phyloP scores from a whole-genome alignment of 1,284 basidiomycete species.

The Papiliotrema fonsecae region DNA sequence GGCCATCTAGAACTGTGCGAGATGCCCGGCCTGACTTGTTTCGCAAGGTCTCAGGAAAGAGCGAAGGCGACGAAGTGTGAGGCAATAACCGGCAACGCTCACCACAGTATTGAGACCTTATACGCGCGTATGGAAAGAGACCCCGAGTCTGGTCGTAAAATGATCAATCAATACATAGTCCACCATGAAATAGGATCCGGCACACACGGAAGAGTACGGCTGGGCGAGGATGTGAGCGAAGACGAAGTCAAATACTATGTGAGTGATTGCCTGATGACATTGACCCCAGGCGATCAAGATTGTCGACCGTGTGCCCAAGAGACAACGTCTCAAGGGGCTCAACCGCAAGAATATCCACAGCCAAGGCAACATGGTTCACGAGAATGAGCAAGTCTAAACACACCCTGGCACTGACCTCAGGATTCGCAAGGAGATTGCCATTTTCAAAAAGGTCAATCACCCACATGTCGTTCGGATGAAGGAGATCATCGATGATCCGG shows the following conservation, averaged over 20 bases:
- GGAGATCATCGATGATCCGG: conserved; percentile 92
- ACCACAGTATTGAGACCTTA: conserved; percentile 56
- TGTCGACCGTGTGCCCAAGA: conserved; percentile 62
- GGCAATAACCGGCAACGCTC: background rate
- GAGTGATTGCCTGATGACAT: background rate
- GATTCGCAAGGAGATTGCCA: conserved; percentile 82
- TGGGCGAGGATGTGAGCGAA: conserved; percentile 58
- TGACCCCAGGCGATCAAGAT: conserved; percentile 71
- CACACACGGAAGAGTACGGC: conserved; percentile 74
- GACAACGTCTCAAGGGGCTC: conserved; percentile 57
- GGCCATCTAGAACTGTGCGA: conserved; percentile 8
- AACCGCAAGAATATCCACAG: conserved; percentile 38
- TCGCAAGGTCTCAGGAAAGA: conserved; percentile 11
- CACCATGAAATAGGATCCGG: conserved; percentile 64
- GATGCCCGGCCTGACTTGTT: conserved; percentile 1
- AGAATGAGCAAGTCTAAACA: conserved; percentile 35
- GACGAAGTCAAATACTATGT: conserved; percentile 16
- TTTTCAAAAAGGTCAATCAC: conserved; percentile 94
- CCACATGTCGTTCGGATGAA: conserved; percentile 85
- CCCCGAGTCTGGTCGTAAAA: conserved; percentile 48
- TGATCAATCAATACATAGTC: conserved; percentile 72
- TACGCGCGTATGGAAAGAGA: conserved; percentile 45
- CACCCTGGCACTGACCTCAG: conserved; percentile 14
- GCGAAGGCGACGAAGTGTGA: background rate
- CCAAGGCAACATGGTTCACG: conserved; percentile 53